A percentile compares a stretch with the other conserved stretches of the same genome.
These are phyloP conservation scores for Psilocybe subaeruginosa DNA, from an alignment of 768 basidiomycete species.

Conservation along the genomic window DNA sequence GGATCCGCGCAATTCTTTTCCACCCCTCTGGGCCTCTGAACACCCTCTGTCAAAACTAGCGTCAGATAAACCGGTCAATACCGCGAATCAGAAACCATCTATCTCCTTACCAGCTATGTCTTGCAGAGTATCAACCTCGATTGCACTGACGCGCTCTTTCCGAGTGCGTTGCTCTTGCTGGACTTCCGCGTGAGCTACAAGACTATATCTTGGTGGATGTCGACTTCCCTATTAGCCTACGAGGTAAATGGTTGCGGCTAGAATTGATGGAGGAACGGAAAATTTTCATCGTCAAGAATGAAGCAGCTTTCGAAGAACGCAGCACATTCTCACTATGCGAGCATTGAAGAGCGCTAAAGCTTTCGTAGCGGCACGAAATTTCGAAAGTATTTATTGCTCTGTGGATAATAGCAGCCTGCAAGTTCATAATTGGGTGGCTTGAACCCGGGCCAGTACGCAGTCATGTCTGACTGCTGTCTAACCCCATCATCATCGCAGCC, in stretches of 20 bases:
- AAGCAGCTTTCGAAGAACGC: constrained; percentile 1
- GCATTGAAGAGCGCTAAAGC: neutral
- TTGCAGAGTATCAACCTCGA: too few species aligned
- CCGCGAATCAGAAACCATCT: too few species aligned
- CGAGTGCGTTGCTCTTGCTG: neutral
- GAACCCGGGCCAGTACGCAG: too few species aligned
- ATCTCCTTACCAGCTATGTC: too few species aligned
- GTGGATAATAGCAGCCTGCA: too few species aligned
- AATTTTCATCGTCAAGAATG: constrained; percentile 8
- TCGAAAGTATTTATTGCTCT: neutral
- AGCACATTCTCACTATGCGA: constrained; percentile 15
- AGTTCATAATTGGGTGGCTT: too few species aligned
- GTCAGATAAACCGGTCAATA: too few species aligned
- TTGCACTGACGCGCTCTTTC: too few species aligned
- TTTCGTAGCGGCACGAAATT: neutral
- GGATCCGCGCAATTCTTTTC: too few species aligned
- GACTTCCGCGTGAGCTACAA: constrained; percentile 19
- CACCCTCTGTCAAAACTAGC: too few species aligned
- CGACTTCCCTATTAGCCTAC: constrained; percentile 19
- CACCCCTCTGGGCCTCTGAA: too few species aligned
- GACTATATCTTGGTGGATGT: constrained; percentile 19
- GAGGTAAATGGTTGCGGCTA: constrained; percentile 17
- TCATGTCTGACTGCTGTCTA: neutral
- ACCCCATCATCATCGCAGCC: too few species aligned
- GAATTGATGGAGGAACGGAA: constrained; percentile 25